Percentiles rank a stretch among this genome's conserved stretches.
Evolutionary conservation across 768 basidiomycete species (phyloP).

Genomic region (Mycena maculata): DNA sequence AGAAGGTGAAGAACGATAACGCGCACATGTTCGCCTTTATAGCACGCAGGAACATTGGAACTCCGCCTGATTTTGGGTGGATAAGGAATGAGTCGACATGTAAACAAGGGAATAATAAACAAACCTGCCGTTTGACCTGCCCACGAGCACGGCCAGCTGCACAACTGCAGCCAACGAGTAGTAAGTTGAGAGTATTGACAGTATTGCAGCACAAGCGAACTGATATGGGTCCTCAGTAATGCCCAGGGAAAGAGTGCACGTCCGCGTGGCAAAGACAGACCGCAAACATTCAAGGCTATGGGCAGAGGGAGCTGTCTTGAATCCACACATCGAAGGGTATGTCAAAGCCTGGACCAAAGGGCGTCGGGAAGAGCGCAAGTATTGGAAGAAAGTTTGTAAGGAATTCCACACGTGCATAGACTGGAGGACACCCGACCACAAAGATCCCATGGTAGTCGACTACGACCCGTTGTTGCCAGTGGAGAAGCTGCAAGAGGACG

Average conservation of each 20-base stretch:
- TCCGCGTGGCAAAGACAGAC: not conserved
- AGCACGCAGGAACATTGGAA: no score
- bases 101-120: no score
- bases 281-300: constrained; percentile 8
- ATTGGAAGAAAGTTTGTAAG: constrained; percentile 7
- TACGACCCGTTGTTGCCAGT: not conserved
- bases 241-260: not conserved
- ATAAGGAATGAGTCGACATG: no score
- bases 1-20: no score
- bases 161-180: no score
- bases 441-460: constrained; percentile 4
- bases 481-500: not conserved
- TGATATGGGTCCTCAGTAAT: no score
- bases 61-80: no score
- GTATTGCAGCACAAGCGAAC: no score
- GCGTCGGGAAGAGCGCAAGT: constrained; percentile 5
- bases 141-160: no score
- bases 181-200: no score
- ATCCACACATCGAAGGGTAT: constrained; percentile 20
- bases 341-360: not conserved
- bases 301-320: constrained; percentile 23
- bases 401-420: constrained; percentile 20
- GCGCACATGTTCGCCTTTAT: no score
- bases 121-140: no score
- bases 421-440: constrained; percentile 7